Evolutionary conservation across 768 basidiomycete species (phyloP), one percentile per base, ranked within the genome.

Genomic region (Tephrocybe sp.): DNA sequence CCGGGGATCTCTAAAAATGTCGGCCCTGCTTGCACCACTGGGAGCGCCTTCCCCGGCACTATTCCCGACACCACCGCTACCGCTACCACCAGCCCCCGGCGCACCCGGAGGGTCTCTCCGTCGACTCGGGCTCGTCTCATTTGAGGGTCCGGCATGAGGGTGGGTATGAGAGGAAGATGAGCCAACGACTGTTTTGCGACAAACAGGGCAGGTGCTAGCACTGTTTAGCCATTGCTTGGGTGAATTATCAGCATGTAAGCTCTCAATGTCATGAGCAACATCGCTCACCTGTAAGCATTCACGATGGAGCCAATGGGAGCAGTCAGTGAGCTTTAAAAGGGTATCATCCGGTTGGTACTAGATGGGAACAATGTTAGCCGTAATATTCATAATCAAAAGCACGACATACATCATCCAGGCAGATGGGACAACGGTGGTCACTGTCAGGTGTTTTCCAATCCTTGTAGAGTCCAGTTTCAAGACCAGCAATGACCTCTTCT

Each of bases 251-350:
- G 49, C 48, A 39, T 30, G 21, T 23, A 23, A 27, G 21, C 3
- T 12, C 33, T 34, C 4, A 15, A 16, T 19, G 15, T 15, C 18
- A 13, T 33, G 51, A 45, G 23, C 8, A 25, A 25, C 19, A 21
- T 4, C 41, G 64, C 78, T n/a, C 45, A 88, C 88, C 72, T 85
- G 74, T 22, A 92, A 64, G 69, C 90, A 92, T 16, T 72, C 75
- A 59, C 83, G 80, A 63, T 92, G 90, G 55, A 91, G 66, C 88
- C 88, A 92, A 65, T 92, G 90, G 1, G 80, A 66, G 54, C 90
- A 92, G 45, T 82, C 82, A 21, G 75, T 68, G 5, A 90, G 74
- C 55, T 83, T 88, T 47, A 84, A 72, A 8, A 90, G 76, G 2
- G 70, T 57, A 56, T 91, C 89, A n/a, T 65, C 62, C 2, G 76